phyloP scores from a whole-genome alignment of 306 rosid genomes.

The Lupinus albus region DNA sequence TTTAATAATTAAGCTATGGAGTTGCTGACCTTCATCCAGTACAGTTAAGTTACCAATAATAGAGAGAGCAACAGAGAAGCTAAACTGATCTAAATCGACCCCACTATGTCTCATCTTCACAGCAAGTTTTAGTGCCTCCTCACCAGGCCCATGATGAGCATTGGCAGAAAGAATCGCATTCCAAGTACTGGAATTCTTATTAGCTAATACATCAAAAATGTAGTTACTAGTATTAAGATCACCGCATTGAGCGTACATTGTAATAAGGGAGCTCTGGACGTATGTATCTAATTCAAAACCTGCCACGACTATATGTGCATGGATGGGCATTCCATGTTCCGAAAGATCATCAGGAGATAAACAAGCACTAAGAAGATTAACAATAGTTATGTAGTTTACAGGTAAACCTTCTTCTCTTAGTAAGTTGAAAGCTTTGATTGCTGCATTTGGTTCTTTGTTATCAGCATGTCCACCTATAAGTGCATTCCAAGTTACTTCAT shows the following conservation, averaged over 20 bases:
- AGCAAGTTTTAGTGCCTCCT: slow-evolving; percentile 74
- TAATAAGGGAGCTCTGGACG: slow-evolving; percentile 82
- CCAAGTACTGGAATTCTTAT: slow-evolving; percentile 73
- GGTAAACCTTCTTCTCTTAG: slow-evolving; percentile 66
- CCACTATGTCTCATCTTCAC: slow-evolving; percentile 63
- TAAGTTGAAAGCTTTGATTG: slow-evolving; percentile 59
- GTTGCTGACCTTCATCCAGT: slow-evolving; percentile 88
- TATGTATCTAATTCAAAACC: slow-evolving; percentile 73
- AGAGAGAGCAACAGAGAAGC: slow-evolving; percentile 71
- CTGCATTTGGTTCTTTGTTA: slow-evolving; percentile 66
- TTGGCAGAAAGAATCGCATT: slow-evolving; percentile 83
- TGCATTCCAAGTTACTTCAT: slow-evolving; percentile 87
- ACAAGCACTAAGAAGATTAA: slow-evolving; percentile 69
- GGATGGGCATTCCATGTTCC: slow-evolving; percentile 69
- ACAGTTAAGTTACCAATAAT: slow-evolving; percentile 77
- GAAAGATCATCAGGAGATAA: slow-evolving; percentile 52
- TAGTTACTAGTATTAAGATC: slow-evolving; percentile 63
- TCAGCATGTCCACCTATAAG: slow-evolving; percentile 79
- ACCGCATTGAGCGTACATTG: slow-evolving; percentile 85
- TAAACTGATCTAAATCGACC: slow-evolving; percentile 72
- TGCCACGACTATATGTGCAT: slow-evolving; percentile 58
- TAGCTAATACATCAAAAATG: slow-evolving; percentile 57
- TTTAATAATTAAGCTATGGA: slow-evolving; percentile 70
- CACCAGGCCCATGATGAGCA: slow-evolving; percentile 72
- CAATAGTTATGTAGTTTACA: slow-evolving; percentile 71